Percentiles rank a stretch among this genome's conserved stretches.
Conservation (phyloP, 225 moss, liverwort and hornwort species). For the Neckera pumila region DNA sequence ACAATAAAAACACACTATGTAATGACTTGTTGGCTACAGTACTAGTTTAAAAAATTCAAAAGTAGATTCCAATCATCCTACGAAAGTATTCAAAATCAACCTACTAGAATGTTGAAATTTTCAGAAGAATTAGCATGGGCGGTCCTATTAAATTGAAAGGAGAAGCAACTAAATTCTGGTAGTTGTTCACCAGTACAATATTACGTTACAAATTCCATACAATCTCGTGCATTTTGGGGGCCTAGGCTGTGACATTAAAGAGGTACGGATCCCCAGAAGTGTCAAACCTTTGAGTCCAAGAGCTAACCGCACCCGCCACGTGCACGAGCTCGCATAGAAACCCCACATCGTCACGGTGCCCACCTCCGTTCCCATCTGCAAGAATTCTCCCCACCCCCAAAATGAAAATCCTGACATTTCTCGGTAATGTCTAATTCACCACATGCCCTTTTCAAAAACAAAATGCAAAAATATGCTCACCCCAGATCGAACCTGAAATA, state of each 20-base stretch:
- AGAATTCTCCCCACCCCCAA: background rate
- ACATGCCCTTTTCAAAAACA: background rate
- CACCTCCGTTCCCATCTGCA: conserved; percentile 14
- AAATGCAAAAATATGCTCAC: background rate
- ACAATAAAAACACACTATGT: background rate
- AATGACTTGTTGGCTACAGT: background rate
- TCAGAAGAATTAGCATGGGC: background rate
- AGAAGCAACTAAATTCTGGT: background rate
- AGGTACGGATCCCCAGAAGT: background rate
- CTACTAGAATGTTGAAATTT: background rate
- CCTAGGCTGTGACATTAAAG: background rate
- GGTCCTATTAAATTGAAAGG: no score
- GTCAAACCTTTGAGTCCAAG: conserved; percentile 66
- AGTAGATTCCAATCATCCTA: background rate
- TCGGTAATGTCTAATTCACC: background rate
- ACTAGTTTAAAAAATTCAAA: background rate
- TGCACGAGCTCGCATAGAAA: conserved; percentile 43
- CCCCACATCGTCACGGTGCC: conserved; percentile 40
- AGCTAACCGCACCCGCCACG: conserved; percentile 78
- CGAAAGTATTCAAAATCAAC: background rate
- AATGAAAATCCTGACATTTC: background rate
- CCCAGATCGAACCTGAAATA: background rate
- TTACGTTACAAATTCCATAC: background rate
- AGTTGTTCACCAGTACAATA: no score
- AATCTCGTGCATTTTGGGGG: background rate